phyloP scores from a whole-genome alignment of 1,139 yeast genomes.

The Yamadazyma sp. region DNA sequence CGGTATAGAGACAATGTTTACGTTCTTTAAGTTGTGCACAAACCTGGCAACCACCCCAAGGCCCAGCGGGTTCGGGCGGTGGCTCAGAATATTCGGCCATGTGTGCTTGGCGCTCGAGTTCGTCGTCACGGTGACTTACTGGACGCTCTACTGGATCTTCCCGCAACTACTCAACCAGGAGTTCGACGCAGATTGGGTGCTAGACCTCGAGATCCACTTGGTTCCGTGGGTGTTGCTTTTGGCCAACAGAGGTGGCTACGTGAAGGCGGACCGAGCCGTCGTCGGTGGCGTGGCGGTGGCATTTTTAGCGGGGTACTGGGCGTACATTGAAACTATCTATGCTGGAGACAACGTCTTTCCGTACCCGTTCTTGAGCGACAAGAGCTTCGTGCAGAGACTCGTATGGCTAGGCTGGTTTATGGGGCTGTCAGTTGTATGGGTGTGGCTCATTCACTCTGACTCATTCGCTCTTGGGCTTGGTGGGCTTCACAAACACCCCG shows the following conservation, averaged over 20 bases:
- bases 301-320: conserved; percentile 10
- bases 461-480: background rate
- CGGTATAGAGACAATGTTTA: conserved; percentile 7
- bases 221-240: conserved; percentile 20
- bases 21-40: background rate
- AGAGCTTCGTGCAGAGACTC: conserved; percentile 3
- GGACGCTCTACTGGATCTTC: conserved; percentile 20
- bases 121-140: conserved; percentile 23
- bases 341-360: conserved; percentile 7
- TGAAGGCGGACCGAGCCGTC: background rate
- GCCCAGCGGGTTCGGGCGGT: too few relatives aligned
- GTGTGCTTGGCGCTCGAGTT: conserved; percentile 21
- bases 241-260: background rate
- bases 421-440: conserved; percentile 1
- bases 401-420: conserved; percentile 10
- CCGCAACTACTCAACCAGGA: conserved; percentile 22
- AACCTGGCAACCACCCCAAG: background rate
- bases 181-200: conserved; percentile 16
- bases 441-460: background rate
- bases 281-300: background rate
- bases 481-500: conserved; percentile 6
- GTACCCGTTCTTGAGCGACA: conserved; percentile 12
- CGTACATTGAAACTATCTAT: conserved; percentile 11
- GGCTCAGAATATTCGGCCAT: conserved; percentile 9
- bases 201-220: conserved; percentile 26